Evolutionary conservation across 2,329 filamentous ascomycete genomes (phyloP).

Genomic region (Penicillium frequentans): DNA sequence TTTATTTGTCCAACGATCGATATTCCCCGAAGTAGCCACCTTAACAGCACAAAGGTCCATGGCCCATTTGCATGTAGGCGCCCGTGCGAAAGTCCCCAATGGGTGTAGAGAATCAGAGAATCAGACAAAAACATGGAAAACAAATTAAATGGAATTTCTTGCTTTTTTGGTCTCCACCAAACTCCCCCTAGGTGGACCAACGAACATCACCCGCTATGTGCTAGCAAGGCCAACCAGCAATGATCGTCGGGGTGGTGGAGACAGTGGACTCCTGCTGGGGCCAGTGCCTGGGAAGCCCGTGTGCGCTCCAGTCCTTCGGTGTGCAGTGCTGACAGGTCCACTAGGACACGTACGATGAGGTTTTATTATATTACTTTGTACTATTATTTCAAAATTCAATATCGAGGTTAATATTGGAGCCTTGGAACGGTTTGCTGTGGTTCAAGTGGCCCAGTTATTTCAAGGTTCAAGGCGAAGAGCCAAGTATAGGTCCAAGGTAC

Average conservation of each 20-base stretch:
- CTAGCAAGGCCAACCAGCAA: constrained; percentile 1
- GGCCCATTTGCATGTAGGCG: neutral
- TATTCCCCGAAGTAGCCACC: constrained; percentile 12
- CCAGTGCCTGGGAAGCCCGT: neutral
- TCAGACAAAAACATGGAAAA: too few relatives aligned
- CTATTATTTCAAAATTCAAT: too few relatives aligned
- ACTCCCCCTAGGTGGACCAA: constrained; percentile 1
- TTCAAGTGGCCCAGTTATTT: neutral
- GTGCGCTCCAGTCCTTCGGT: neutral
- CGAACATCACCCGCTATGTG: constrained; percentile 4
- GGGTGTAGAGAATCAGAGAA: too few relatives aligned
- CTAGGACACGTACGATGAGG: neutral
- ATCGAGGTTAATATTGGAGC: neutral
- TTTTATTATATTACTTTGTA: neutral
- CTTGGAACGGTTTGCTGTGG: neutral
- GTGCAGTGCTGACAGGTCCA: neutral
- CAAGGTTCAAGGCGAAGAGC: neutral
- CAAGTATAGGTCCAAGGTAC: neutral
- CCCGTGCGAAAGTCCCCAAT: neutral
- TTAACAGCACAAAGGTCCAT: neutral
- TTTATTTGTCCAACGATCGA: constrained; percentile 17
- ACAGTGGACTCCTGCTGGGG: neutral
- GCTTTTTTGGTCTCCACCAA: neutral
- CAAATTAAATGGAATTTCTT: neutral
- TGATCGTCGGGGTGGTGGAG: constrained; percentile 7